Conservation (phyloP, 192 early-diverging fungal species). For the Spizellomyces punctatus region DNA sequence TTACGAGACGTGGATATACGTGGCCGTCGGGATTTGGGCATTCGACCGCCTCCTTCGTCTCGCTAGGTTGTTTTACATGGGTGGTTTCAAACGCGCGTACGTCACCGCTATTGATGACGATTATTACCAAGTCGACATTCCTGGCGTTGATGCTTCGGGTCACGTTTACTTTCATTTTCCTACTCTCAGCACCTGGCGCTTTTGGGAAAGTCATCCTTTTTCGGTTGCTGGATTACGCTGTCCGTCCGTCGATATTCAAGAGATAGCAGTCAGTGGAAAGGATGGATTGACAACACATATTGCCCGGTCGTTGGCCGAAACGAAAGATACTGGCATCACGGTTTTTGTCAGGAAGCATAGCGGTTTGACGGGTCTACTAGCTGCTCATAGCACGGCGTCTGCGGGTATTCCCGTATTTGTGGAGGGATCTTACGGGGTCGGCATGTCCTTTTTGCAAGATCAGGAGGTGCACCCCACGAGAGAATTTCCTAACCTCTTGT, state of each 20-base stretch:
- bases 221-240: slow-evolving; percentile 4
- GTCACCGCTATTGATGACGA: slow-evolving; percentile 5
- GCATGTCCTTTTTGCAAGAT: too few species aligned
- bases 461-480: too few species aligned
- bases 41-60: slow-evolving; percentile 15
- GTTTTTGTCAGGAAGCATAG: slow-evolving; percentile 12
- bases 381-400: not conserved
- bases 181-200: slow-evolving; percentile 1
- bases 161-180: slow-evolving; percentile 15
- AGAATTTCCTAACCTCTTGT: not conserved
- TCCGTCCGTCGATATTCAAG: not conserved
- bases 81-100: not conserved
- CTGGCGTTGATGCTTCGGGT: not conserved
- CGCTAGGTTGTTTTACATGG: not conserved
- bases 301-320: not conserved
- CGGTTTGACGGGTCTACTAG: slow-evolving; percentile 3
- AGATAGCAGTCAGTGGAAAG: not conserved
- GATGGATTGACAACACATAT: not conserved
- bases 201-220: slow-evolving; percentile 23
- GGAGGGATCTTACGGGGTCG: not conserved
- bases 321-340: slow-evolving; percentile 11
- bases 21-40: slow-evolving; percentile 9
- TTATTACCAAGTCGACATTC: slow-evolving; percentile 10
- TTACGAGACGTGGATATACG: slow-evolving; percentile 19
- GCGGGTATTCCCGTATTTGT: slow-evolving; percentile 1